A percentile compares a stretch with the other conserved stretches of the same genome.
phyloP scores from a whole-genome alignment of 73 alveolate species.

The Stentor coeruleus region DNA sequence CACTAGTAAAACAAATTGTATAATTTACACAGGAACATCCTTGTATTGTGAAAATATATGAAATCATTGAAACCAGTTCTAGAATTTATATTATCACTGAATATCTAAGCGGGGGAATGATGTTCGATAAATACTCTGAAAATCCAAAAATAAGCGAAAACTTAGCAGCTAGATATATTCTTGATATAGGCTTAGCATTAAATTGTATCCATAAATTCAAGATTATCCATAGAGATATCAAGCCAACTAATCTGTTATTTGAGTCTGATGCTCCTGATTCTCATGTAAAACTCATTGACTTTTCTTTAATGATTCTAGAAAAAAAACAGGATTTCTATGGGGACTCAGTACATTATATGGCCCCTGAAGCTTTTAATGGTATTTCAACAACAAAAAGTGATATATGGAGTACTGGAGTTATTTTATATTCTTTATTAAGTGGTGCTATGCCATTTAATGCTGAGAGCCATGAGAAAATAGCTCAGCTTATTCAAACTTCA shows the following conservation, averaged over 20 bases:
- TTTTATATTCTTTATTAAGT: constrained; percentile 28
- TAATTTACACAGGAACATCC: constrained; percentile 5
- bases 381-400: constrained; percentile 37
- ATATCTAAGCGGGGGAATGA: neutral
- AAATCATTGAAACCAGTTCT: neutral
- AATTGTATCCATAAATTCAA: neutral
- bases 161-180: neutral
- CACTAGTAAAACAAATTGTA: neutral
- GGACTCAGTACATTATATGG: too few species aligned
- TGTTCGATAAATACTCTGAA: neutral
- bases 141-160: neutral
- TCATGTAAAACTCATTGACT: too few species aligned
- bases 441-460: constrained; percentile 36
- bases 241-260: neutral
- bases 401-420: constrained; percentile 36
- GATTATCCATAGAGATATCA: neutral
- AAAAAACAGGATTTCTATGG: too few species aligned
- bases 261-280: too few species aligned
- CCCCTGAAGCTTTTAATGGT: constrained; percentile 42
- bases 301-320: too few species aligned
- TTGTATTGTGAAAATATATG: neutral
- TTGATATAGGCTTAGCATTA: neutral
- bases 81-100: neutral
- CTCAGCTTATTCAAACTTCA: too few species aligned
- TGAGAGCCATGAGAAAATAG: too few species aligned